Base-by-base conservation (phyloP, 257 asterid species). In the Nicotiana benthamiana region DNA sequence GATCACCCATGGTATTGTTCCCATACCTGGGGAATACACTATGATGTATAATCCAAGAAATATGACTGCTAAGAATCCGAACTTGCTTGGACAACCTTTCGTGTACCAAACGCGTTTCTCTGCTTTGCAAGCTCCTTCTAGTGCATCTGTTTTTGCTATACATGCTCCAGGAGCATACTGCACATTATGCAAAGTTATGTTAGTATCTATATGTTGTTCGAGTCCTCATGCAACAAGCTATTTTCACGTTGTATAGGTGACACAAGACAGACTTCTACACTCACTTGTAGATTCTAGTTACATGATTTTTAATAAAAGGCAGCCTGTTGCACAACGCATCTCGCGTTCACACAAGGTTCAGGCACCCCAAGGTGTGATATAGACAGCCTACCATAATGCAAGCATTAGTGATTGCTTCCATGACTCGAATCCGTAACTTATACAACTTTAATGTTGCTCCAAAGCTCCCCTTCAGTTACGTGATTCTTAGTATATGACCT, bases 11-110 rank as follows among this genome's bases (percentile, higher is more conserved):
- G 82, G 82, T 6, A 68, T 77, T 15, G 85, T 77, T 46, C 85
- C 85, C 85, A 82, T 82, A 53, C 85, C 85, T 2, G 85, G 85
- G 9, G 85, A 64, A 26, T 82, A 82, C 22, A 75, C 52, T 76
- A 82, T 77, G 68, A 82, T 82, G 54, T 82, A 82, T 57, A 77
- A 13, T 1, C 56, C 82, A 0, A 82, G 79, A 48, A 82, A 79
- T n/a, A 82, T 3, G 40, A 82, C 85, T 12, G 85, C 82, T 2
- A 82, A 63, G 63, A 77, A 16, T 2, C 85, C 82, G 3, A 82
- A 77, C 32, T 77, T 76, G 62, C 66, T 65, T 3, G 85, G 85
- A 56, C 85, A 82, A 32, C 85, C 85, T 59, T 82, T 15, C 0
- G 82, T 82, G 78, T 77, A 77, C 85, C 85, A 82, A 16, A 75